Base-by-base conservation (phyloP, 1,284 basidiomycete species). In the Wallemia hederae region DNA sequence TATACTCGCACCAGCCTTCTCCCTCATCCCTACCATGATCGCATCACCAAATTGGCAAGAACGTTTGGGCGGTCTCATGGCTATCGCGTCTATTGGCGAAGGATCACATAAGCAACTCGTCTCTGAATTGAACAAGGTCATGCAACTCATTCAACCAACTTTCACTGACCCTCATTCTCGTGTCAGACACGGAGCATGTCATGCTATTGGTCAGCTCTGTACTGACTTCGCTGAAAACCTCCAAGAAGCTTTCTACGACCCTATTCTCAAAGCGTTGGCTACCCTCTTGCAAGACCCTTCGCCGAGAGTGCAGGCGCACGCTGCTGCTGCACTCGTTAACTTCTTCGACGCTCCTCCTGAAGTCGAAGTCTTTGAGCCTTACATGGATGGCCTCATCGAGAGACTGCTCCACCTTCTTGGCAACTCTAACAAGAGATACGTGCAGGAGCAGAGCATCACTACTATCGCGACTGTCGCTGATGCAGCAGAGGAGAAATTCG, bases 391-490 rank as follows among this genome's bases (percentile, higher is more conserved):
- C 0, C 80, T 86, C 64, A 80, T 89, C 27, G 78, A 80, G 65
- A 76, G 81, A 0, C 73, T 87, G 0, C 70, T 85, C 3, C 77
- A 75, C 61, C 70, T 85, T 9, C 75, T 85, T 29, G 63, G 76
- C 77, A 0, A 59, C 58, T 68, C 61, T 58, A 65, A 70, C 64
- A 68, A 31, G 66, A 69, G 72, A 28, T 88, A 85, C 65, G 81
- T 87, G 0, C 83, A 88, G 66, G 85, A 88, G 68, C 85, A 87
- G 66, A 81, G 80, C 0, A 78, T 90, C 60, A 85, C 83, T 11
- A 85, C 83, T 17, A 70, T 85, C 60, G 84, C 84, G 1, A 85
- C 85, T 79, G 82, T 88, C 1, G 84, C 85, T 0, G 81, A 86
- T 67, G 82, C 82, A 0, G 83, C 83, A 63, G 82, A 84, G 69